These are phyloP conservation scores for Zymoseptoria ardabiliae DNA, from an alignment of 2,329 filamentous ascomycete species.

Conservation along the genomic window DNA sequence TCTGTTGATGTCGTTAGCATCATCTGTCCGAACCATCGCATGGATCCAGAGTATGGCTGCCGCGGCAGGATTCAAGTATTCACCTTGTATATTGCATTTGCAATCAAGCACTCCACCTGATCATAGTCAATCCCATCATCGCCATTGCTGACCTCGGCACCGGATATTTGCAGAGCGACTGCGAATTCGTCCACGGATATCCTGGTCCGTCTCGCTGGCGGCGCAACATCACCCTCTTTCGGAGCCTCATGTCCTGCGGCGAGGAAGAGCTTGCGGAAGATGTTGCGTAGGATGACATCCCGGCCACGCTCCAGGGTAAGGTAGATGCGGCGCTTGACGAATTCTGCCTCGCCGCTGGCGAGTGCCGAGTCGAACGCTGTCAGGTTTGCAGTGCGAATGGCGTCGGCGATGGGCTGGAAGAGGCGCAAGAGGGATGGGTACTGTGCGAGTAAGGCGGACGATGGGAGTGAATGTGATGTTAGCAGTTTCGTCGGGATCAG, in stretches of 20 bases:
- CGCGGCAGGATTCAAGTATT: constrained; percentile 4
- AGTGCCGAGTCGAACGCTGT: constrained; percentile 77
- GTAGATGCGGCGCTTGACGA: constrained; percentile 89
- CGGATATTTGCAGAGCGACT: constrained; percentile 69
- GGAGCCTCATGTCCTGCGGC: constrained; percentile 72
- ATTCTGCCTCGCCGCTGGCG: constrained; percentile 76
- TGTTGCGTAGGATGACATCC: constrained; percentile 84
- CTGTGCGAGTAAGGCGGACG: constrained; percentile 58
- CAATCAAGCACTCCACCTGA: constrained; percentile 89
- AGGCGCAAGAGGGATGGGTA: constrained; percentile 70
- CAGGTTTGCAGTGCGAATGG: constrained; percentile 77
- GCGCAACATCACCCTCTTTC: constrained; percentile 53
- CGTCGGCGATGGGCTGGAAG: constrained; percentile 68
- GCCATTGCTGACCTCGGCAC: constrained; percentile 44
- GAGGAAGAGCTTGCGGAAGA: constrained; percentile 85
- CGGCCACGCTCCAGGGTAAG: constrained; percentile 86
- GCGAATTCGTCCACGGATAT: constrained; percentile 78
- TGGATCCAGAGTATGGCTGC: constrained; percentile 5
- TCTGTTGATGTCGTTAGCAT: constrained; percentile 44
- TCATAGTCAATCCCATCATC: constrained; percentile 67
- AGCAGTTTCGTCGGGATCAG: constrained; percentile 89
- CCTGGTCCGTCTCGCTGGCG: constrained; percentile 62
- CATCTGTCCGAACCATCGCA: not conserved
- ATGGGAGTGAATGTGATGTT: constrained; percentile 78
- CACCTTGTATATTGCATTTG: constrained; percentile 98